These are phyloP conservation scores for Lecanoromycetidae sp. DNA, from an alignment of 2,329 filamentous ascomycete species.

Conservation along the genomic window DNA sequence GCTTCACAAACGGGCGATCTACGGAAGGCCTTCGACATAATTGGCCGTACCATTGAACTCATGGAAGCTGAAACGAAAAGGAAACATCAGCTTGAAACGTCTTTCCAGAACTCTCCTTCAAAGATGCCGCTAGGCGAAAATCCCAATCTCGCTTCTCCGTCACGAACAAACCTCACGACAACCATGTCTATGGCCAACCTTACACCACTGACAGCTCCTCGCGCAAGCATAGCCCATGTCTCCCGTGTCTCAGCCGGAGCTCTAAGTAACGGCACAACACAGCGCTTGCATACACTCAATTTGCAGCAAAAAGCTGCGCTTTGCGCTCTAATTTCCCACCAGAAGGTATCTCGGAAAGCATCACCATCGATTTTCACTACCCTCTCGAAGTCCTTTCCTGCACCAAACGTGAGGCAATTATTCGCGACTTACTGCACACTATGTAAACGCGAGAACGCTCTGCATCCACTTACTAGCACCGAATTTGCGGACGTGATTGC, in stretches of 20 bases:
- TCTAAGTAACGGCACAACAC: constrained; percentile 77
- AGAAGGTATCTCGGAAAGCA: constrained; percentile 46
- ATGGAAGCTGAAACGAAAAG: constrained; percentile 73
- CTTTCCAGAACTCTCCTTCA: constrained; percentile 48
- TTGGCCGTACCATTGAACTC: constrained; percentile 75
- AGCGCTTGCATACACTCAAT: constrained; percentile 77
- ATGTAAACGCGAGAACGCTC: constrained; percentile 75
- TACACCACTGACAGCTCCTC: constrained; percentile 68
- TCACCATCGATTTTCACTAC: constrained; percentile 30
- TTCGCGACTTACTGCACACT: constrained; percentile 73
- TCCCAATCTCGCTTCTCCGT: constrained; percentile 54
- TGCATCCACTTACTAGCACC: constrained; percentile 78
- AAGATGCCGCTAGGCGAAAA: constrained; percentile 73
- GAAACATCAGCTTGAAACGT: constrained; percentile 52
- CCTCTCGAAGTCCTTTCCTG: constrained; percentile 49
- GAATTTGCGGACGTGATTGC: constrained; percentile 91
- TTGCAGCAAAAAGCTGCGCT: constrained; percentile 93
- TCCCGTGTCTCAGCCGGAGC: constrained; percentile 81
- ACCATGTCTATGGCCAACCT: constrained; percentile 47
- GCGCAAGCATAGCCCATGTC: constrained; percentile 79
- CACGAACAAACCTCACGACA: constrained; percentile 32
- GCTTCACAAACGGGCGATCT: constrained; percentile 88
- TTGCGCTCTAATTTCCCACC: constrained; percentile 77
- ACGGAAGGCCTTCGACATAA: constrained; percentile 90
- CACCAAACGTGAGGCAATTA: constrained; percentile 70